Evolutionary conservation across 2,329 filamentous ascomycete genomes (phyloP).

Genomic region (Pseudocercospora musae): DNA sequence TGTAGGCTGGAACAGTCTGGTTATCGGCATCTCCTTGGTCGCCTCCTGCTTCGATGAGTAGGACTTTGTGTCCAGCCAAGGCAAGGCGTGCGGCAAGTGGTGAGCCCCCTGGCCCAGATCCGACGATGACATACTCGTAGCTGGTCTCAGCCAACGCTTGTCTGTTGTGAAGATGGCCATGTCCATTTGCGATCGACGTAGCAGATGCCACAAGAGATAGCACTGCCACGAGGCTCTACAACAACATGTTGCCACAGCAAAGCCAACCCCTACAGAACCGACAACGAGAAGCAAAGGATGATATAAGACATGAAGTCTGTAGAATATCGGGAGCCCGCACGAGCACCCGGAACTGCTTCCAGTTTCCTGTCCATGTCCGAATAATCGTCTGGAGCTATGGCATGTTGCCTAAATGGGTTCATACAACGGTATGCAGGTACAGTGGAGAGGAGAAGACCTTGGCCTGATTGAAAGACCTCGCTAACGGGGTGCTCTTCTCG

Average conservation of each 20-base stretch:
- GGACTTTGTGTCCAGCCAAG: conserved; percentile 55
- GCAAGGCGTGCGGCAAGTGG: conserved; percentile 59
- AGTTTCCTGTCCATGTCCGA: background rate
- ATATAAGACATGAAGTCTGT: background rate
- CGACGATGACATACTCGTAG: conserved; percentile 63
- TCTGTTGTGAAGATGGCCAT: conserved; percentile 6
- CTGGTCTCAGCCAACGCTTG: conserved; percentile 10
- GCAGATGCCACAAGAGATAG: conserved; percentile 1
- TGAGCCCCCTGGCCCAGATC: conserved; percentile 58
- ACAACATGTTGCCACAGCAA: background rate
- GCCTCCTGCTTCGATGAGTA: conserved; percentile 61
- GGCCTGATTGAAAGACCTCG: background rate
- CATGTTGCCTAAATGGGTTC: background rate
- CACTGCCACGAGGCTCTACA: background rate
- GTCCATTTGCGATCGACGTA: background rate
- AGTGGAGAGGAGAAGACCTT: background rate
- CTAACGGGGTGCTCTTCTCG: background rate
- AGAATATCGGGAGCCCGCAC: background rate
- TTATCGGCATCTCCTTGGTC: conserved; percentile 54
- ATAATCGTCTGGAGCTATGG: background rate
- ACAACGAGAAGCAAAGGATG: background rate
- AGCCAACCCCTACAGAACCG: background rate
- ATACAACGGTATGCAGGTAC: background rate
- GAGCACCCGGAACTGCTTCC: background rate
- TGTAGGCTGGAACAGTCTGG: conserved; percentile 55